A percentile compares a stretch with the other conserved stretches of the same genome.
phyloP scores from a whole-genome alignment of 2,329 filamentous ascomycete genomes.

The Aspergillus tamarii region DNA sequence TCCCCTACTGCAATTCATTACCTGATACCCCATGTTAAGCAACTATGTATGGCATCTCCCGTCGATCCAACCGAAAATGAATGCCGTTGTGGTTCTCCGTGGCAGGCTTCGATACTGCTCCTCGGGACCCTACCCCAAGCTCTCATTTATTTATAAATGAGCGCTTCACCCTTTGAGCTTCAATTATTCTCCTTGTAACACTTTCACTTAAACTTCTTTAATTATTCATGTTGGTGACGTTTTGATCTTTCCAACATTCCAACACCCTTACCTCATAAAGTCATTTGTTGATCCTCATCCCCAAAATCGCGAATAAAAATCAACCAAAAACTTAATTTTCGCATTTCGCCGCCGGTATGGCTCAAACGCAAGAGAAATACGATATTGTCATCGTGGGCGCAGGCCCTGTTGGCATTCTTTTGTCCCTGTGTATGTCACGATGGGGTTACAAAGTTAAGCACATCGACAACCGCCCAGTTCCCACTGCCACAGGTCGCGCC shows the following conservation, averaged over 20 bases:
- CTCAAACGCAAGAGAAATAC: conserved; percentile 49
- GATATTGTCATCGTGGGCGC: conserved; percentile 84
- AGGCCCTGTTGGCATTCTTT: conserved; percentile 83
- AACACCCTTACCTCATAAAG: neutral
- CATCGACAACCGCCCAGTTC: conserved; percentile 86
- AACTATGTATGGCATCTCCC: conserved; percentile 8
- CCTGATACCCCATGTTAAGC: conserved; percentile 11
- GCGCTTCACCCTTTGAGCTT: conserved; percentile 21
- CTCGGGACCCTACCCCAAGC: conserved; percentile 21
- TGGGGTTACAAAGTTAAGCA: conserved; percentile 97
- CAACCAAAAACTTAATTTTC: neutral
- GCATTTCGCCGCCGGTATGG: conserved; percentile 27
- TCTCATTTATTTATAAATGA: conserved; percentile 32
- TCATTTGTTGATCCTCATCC: conserved; percentile 5
- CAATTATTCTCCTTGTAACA: conserved; percentile 7
- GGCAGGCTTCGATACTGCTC: conserved; percentile 20
- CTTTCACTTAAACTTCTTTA: neutral
- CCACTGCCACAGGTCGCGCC: conserved; percentile 81
- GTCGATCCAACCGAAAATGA: conserved; percentile 37
- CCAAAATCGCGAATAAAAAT: neutral
- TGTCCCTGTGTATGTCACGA: conserved; percentile 83
- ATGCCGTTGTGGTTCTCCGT: conserved; percentile 40
- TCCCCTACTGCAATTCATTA: conserved; percentile 4
- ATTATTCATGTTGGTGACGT: neutral
- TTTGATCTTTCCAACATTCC: neutral